These are phyloP conservation scores for Collariella sp. DNA, from an alignment of 495 filamentous ascomycete species.

Conservation along the genomic window DNA sequence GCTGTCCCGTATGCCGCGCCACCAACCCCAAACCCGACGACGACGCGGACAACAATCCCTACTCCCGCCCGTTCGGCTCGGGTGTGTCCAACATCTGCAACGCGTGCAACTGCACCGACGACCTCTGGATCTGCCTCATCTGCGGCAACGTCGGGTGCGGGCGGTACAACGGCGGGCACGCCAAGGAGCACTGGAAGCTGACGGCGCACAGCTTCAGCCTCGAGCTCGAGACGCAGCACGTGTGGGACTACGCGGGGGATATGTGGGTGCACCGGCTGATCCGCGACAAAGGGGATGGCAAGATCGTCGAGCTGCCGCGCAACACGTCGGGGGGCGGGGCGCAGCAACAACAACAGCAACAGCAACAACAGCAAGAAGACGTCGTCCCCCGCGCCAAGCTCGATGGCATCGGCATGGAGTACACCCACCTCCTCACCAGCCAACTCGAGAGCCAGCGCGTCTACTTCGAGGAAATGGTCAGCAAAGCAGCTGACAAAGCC, in stretches of 20 bases:
- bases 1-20: conserved; percentile 91
- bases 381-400: conserved; percentile 83
- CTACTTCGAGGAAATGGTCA: conserved; percentile 91
- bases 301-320: conserved; percentile 73
- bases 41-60: conserved; percentile 36
- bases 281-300: conserved; percentile 81
- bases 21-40: conserved; percentile 44
- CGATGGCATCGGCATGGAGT: conserved; percentile 86
- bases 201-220: conserved; percentile 85
- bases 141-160: conserved; percentile 92
- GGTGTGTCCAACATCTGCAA: conserved; percentile 50
- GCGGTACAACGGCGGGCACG: conserved; percentile 87
- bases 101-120: conserved; percentile 64
- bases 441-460: conserved; percentile 87
- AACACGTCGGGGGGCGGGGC: not conserved
- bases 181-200: conserved; percentile 86
- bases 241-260: conserved; percentile 96
- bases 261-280: conserved; percentile 94
- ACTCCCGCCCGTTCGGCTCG: conserved; percentile 43
- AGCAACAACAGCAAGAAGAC: conserved; percentile 36
- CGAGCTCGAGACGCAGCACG: conserved; percentile 83
- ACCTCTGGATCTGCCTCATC: conserved; percentile 92
- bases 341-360: not conserved
- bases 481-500: conserved; percentile 87
- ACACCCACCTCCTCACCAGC: conserved; percentile 82